A percentile compares a stretch with the other conserved stretches of the same genome.
Conservation (phyloP, 2,329 filamentous ascomycete species). For the Phoma herbarum region DNA sequence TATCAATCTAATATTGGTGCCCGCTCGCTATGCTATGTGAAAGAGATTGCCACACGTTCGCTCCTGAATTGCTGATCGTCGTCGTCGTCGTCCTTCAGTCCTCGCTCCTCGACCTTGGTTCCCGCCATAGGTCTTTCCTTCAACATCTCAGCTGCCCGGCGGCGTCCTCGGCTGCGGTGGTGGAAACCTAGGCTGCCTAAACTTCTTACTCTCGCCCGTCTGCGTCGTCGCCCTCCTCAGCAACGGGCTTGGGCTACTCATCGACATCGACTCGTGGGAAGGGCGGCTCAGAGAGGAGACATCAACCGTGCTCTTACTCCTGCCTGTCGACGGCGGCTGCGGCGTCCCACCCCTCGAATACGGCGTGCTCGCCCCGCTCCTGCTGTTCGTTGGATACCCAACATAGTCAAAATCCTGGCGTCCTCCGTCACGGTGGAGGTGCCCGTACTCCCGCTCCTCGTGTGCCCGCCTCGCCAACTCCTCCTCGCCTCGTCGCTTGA, state of each 20-base stretch:
- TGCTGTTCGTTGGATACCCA: slow-evolving; percentile 38
- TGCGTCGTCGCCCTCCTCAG: slow-evolving; percentile 46
- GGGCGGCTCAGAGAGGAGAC: slow-evolving; percentile 7
- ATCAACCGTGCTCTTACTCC: slow-evolving; percentile 4
- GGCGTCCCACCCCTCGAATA: slow-evolving; percentile 31
- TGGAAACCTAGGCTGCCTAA: slow-evolving; percentile 35
- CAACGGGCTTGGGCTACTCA: slow-evolving; percentile 42
- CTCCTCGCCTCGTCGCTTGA: slow-evolving; percentile 72
- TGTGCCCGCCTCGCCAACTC: slow-evolving; percentile 60
- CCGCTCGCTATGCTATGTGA: neutral
- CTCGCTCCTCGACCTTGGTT: neutral
- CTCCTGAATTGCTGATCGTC: neutral
- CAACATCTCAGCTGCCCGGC: neutral
- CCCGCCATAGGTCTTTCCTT: too few species aligned
- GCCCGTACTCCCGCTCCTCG: slow-evolving; percentile 19
- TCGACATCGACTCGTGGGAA: neutral
- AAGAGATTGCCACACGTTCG: neutral
- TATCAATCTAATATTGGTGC: neutral
- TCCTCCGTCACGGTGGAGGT: neutral
- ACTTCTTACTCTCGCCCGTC: slow-evolving; percentile 23
- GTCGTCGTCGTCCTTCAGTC: neutral
- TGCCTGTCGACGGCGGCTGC: neutral
- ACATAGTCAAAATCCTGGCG: slow-evolving; percentile 40
- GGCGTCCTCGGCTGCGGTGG: slow-evolving; percentile 8
- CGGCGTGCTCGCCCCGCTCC: slow-evolving; percentile 6